phyloP scores from a whole-genome alignment of 345 rosid genomes.

The Linum lewisii region DNA sequence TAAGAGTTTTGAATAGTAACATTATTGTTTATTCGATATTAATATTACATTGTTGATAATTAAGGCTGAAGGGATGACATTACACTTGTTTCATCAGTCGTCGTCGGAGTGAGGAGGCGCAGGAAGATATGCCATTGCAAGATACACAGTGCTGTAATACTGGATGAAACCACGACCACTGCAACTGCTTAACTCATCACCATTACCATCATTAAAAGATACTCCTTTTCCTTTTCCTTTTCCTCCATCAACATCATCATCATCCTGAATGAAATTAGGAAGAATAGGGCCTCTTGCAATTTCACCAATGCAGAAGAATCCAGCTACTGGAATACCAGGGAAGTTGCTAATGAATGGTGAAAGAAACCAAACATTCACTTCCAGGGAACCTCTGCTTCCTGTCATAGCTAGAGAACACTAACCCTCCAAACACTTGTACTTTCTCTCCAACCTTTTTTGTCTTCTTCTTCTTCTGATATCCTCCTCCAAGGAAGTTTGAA shows the following conservation, averaged over 20 bases:
- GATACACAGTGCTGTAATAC: constrained; percentile 21
- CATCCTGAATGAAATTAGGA: constrained; percentile 7
- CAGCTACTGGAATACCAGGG: constrained; percentile 26
- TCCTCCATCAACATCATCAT: too few relatives aligned
- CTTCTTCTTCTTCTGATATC: background rate
- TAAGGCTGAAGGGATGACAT: too few relatives aligned
- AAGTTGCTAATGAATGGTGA: constrained; percentile 23
- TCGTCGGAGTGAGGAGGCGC: too few relatives aligned
- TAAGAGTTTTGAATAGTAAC: too few relatives aligned
- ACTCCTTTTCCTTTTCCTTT: too few relatives aligned
- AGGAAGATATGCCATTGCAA: constrained; percentile 23
- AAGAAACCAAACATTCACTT: constrained; percentile 4
- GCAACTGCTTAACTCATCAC: too few relatives aligned
- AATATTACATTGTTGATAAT: too few relatives aligned
- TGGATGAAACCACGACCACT: constrained; percentile 18
- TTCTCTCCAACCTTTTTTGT: too few relatives aligned
- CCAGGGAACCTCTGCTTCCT: constrained; percentile 9
- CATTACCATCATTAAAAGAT: too few relatives aligned
- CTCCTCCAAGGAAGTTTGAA: background rate
- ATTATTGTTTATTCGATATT: too few relatives aligned
- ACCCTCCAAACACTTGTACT: constrained; percentile 33
- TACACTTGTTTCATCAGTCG: too few relatives aligned
- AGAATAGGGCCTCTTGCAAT: constrained; percentile 23
- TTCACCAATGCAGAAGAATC: constrained; percentile 25
- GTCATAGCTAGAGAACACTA: constrained; percentile 22